Conservation (phyloP, 345 rosid genomes). For the Acer yangbiense region DNA sequence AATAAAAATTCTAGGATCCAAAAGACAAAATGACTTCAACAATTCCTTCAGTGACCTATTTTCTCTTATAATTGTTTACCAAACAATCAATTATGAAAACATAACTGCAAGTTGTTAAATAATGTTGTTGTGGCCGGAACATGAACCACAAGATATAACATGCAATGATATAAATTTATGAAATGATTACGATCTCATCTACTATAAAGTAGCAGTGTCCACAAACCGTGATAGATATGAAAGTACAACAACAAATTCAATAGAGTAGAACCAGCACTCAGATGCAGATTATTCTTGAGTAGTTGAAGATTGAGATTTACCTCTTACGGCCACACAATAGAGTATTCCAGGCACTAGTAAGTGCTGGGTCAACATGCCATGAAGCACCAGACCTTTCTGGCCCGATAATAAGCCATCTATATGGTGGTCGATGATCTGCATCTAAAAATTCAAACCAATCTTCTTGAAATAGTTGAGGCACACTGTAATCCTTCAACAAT, state of each 20-base stretch:
- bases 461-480: conserved; percentile 86
- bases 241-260: neutral
- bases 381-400: conserved; percentile 99
- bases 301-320: conserved; percentile 34
- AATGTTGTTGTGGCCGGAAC: neutral
- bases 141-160: neutral
- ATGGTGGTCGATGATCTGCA: conserved; percentile 75
- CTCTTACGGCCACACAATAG: conserved; percentile 92
- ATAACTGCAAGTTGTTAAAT: neutral
- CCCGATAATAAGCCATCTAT: conserved; percentile 92
- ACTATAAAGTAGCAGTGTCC: neutral
- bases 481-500: conserved; percentile 76
- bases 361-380: conserved; percentile 99
- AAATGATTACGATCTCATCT: neutral
- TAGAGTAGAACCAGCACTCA: conserved; percentile 8
- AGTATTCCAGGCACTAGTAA: conserved; percentile 98
- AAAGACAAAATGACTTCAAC: neutral
- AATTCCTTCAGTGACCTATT: neutral
- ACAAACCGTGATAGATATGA: neutral
- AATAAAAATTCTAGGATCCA: neutral
- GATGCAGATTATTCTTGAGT: conserved; percentile 5
- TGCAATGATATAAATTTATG: conserved; percentile 5
- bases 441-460: conserved; percentile 82
- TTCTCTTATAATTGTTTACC: neutral
- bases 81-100: neutral